Conservation (phyloP, 2,329 filamentous ascomycete species). For the Annulohypoxylon truncatum region DNA sequence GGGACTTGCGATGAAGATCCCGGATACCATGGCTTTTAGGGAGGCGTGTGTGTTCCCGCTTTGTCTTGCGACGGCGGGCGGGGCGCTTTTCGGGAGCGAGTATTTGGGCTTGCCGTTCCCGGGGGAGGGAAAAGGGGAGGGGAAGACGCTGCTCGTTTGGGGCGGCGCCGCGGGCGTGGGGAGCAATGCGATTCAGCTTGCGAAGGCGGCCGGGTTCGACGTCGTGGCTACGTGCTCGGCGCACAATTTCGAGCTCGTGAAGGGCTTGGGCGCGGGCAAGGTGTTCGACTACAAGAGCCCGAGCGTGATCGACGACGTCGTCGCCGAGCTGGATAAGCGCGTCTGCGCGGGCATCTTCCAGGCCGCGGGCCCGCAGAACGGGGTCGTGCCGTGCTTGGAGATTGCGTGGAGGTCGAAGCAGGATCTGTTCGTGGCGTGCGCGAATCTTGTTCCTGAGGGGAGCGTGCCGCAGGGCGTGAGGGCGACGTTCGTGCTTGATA, state of each 20-base stretch:
- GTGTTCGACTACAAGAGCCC: constrained; percentile 21
- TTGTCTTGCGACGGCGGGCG: constrained; percentile 23
- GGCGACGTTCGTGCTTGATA: constrained; percentile 9
- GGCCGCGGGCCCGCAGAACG: constrained; percentile 19
- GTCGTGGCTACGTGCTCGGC: constrained; percentile 29
- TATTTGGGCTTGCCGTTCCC: constrained; percentile 9
- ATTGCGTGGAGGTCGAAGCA: constrained; percentile 9
- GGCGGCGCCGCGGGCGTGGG: constrained; percentile 28
- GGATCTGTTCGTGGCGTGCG: constrained; percentile 26
- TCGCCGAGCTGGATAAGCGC: constrained; percentile 7
- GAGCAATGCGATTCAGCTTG: constrained; percentile 24
- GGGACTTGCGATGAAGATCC: constrained; percentile 2
- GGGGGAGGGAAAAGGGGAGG: neutral
- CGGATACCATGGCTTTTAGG: constrained; percentile 6
- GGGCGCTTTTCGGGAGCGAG: constrained; percentile 19
- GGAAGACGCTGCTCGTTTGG: constrained; percentile 21
- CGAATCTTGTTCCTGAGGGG: constrained; percentile 22
- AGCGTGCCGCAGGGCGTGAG: constrained; percentile 17
- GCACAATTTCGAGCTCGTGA: constrained; percentile 19
- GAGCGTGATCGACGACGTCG: constrained; percentile 13
- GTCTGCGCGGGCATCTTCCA: constrained; percentile 29
- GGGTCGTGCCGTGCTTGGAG: constrained; percentile 15
- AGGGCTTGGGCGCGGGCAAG: constrained; percentile 10
- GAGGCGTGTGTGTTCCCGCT: constrained; percentile 28
- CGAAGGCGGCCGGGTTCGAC: constrained; percentile 10